These are phyloP conservation scores for Colletotrichum sp. DNA, from an alignment of 2,329 filamentous ascomycete genomes.

Conservation along the genomic window DNA sequence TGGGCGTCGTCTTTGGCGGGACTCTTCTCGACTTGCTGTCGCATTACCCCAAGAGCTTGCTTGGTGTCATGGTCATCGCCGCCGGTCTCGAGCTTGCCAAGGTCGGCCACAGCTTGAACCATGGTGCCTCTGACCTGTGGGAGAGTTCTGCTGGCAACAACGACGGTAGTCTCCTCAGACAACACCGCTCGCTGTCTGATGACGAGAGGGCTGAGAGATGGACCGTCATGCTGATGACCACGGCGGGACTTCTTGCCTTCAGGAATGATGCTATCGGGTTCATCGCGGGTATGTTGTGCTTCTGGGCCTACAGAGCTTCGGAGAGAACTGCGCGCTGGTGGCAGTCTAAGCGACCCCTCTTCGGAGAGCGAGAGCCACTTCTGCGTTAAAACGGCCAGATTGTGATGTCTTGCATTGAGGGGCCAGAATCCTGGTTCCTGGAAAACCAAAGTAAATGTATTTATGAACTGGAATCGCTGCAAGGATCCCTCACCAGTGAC, in stretches of 20 bases:
- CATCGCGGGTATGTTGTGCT: slow-evolving; percentile 78
- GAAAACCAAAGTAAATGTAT: neutral
- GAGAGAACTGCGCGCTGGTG: slow-evolving; percentile 48
- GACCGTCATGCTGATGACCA: slow-evolving; percentile 90
- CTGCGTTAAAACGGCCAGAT: neutral
- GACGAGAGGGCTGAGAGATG: slow-evolving; percentile 77
- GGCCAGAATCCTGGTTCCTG: neutral
- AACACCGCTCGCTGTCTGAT: slow-evolving; percentile 62
- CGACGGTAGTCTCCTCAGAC: slow-evolving; percentile 37
- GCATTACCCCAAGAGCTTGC: slow-evolving; percentile 75
- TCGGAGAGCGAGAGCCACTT: slow-evolving; percentile 36
- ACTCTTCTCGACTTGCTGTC: slow-evolving; percentile 74
- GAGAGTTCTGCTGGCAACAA: slow-evolving; percentile 51
- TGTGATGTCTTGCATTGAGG: neutral
- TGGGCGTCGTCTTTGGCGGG: slow-evolving; percentile 79
- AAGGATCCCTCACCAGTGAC: neutral
- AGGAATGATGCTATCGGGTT: slow-evolving; percentile 92
- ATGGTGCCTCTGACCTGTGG: slow-evolving; percentile 69
- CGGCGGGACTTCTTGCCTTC: slow-evolving; percentile 82
- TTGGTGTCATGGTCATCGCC: slow-evolving; percentile 89
- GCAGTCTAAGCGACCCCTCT: slow-evolving; percentile 26
- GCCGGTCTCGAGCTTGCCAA: slow-evolving; percentile 87
- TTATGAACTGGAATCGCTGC: neutral
- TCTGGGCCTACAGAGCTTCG: slow-evolving; percentile 66
- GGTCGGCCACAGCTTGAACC: slow-evolving; percentile 83